Conservation (phyloP, 2,329 filamentous ascomycete genomes). For the Claviceps lovelessii region DNA sequence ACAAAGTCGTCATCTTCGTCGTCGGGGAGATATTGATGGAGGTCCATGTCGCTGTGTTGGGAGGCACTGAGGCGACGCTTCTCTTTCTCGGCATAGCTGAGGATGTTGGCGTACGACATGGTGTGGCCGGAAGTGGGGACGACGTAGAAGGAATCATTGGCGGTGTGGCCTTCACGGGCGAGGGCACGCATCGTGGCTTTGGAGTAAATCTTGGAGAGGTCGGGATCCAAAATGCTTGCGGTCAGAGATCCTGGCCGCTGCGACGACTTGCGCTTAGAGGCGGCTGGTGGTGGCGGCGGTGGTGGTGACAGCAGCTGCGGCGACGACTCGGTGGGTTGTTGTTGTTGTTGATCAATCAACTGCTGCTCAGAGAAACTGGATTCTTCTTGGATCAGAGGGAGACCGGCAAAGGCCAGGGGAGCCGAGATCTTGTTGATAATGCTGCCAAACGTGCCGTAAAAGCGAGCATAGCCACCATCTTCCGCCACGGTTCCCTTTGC, state of each 20-base stretch:
- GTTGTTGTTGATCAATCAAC: slow-evolving; percentile 12
- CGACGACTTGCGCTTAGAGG: slow-evolving; percentile 15
- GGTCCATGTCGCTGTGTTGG: slow-evolving; percentile 31
- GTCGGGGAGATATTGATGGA: slow-evolving; percentile 5
- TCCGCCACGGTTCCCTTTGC: slow-evolving; percentile 12
- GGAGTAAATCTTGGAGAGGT: slow-evolving; percentile 73
- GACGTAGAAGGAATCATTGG: slow-evolving; percentile 77
- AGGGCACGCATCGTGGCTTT: slow-evolving; percentile 71
- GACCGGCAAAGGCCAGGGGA: slow-evolving; percentile 79
- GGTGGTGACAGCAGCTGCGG: slow-evolving; percentile 17
- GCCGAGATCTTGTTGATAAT: slow-evolving; percentile 82
- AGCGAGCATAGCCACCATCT: slow-evolving; percentile 76
- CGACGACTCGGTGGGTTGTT: neutral
- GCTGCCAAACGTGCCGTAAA: slow-evolving; percentile 83
- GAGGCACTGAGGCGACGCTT: slow-evolving; percentile 44
- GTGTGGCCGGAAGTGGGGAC: slow-evolving; percentile 86
- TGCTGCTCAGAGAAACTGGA: slow-evolving; percentile 11
- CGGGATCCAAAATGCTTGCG: slow-evolving; percentile 40
- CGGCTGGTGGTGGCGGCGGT: neutral
- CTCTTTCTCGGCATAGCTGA: slow-evolving; percentile 55
- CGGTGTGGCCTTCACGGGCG: slow-evolving; percentile 49
- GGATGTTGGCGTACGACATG: slow-evolving; percentile 81
- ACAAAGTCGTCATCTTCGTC: slow-evolving; percentile 74
- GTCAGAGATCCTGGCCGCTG: slow-evolving; percentile 9
- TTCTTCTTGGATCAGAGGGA: slow-evolving; percentile 56